A percentile compares a stretch with the other conserved stretches of the same genome.
phyloP scores from a whole-genome alignment of 495 filamentous ascomycete species.

The Xylaria venustula region DNA sequence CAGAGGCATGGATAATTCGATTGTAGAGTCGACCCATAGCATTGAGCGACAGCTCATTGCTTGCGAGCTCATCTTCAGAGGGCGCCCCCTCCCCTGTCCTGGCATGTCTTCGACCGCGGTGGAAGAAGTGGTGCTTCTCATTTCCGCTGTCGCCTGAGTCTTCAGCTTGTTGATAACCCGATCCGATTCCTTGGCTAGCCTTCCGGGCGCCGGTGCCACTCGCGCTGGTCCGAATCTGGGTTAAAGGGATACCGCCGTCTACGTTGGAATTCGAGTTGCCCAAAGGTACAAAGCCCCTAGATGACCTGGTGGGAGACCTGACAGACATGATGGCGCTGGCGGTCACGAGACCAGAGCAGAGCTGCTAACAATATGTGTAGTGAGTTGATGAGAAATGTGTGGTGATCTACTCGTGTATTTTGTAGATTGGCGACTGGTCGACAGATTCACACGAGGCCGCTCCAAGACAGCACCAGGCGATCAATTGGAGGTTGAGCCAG shows the following conservation, averaged over 20 bases:
- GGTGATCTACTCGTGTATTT: no score
- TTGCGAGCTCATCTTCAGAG: slow-evolving; percentile 54
- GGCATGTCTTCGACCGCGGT: slow-evolving; percentile 57
- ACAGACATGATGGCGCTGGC: slow-evolving; percentile 22
- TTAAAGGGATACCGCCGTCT: slow-evolving; percentile 53
- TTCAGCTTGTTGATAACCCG: slow-evolving; percentile 27
- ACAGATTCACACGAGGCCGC: no score
- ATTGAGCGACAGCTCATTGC: slow-evolving; percentile 63
- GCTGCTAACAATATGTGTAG: neutral
- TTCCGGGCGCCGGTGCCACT: slow-evolving; percentile 51
- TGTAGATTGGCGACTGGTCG: no score
- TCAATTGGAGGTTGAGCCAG: slow-evolving; percentile 2
- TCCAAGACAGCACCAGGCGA: slow-evolving; percentile 13
- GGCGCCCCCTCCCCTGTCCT: slow-evolving; percentile 44
- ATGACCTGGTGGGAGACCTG: slow-evolving; percentile 22
- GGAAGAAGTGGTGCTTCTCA: slow-evolving; percentile 56
- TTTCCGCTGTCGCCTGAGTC: slow-evolving; percentile 31
- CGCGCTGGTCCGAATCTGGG: slow-evolving; percentile 46
- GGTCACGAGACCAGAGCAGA: neutral
- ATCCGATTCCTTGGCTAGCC: slow-evolving; percentile 37
- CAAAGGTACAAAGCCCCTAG: slow-evolving; percentile 30
- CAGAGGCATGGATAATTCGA: slow-evolving; percentile 79
- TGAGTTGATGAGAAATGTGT: no score
- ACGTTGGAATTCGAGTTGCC: slow-evolving; percentile 19
- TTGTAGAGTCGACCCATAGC: slow-evolving; percentile 85